Conservation (phyloP, 768 basidiomycete genomes). For the Amanita polypyramis region DNA sequence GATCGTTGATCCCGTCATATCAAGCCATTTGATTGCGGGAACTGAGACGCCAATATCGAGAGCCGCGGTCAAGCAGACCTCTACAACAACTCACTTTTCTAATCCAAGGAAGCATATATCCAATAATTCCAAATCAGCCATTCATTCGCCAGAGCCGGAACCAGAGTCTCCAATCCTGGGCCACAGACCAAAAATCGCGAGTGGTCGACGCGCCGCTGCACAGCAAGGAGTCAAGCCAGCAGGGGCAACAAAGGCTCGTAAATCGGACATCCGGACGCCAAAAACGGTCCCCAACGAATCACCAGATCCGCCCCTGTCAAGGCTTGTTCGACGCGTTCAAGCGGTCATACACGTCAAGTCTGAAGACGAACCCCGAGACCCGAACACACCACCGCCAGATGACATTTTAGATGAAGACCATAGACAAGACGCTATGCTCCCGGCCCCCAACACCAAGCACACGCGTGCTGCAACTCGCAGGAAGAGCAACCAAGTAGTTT, state of each 20-base stretch:
- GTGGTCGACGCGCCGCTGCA: neutral
- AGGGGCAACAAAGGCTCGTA: neutral
- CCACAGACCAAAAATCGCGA: neutral
- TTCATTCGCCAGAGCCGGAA: conserved; percentile 15
- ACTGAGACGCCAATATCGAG: neutral
- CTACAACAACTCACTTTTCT: neutral
- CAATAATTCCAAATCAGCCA: conserved; percentile 12
- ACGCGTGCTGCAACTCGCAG: neutral
- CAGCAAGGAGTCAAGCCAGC: neutral
- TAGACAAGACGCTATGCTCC: neutral
- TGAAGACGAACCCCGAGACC: conserved; percentile 39
- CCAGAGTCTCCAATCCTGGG: neutral
- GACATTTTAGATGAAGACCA: neutral
- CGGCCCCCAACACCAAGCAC: neutral
- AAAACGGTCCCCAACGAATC: neutral
- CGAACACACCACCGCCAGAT: conserved; percentile 5
- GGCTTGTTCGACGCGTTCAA: conserved; percentile 52
- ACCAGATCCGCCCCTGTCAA: conserved; percentile 14
- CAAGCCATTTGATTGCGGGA: neutral
- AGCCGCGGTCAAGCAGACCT: neutral
- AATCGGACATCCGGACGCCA: neutral
- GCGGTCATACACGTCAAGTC: conserved; percentile 57
- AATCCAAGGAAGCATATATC: neutral
- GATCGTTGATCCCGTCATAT: neutral
- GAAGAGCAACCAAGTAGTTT: conserved; percentile 9